Conservation (phyloP, 2,329 filamentous ascomycete species). For the Pseudocercospora musae region DNA sequence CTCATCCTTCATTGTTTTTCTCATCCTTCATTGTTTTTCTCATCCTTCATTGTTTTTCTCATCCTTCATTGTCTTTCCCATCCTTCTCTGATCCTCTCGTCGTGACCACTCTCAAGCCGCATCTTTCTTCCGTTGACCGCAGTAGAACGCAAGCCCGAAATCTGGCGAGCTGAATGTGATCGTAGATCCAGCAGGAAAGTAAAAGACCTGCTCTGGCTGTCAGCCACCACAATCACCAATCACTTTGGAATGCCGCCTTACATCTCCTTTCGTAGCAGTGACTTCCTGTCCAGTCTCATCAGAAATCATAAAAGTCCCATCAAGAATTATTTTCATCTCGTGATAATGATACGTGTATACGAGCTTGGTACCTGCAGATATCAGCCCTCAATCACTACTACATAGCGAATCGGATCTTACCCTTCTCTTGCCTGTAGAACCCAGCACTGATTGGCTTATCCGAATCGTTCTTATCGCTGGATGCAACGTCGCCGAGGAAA, state of each 20-base stretch:
- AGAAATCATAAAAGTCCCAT: constrained; percentile 63
- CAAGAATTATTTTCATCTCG: constrained; percentile 71
- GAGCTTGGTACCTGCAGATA: constrained; percentile 52
- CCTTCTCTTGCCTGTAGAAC: constrained; percentile 66
- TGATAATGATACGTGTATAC: constrained; percentile 68
- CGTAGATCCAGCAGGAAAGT: constrained; percentile 63
- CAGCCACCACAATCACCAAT: background rate
- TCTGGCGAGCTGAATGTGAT: constrained; percentile 56
- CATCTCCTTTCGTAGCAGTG: constrained; percentile 59
- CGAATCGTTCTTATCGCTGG: constrained; percentile 53
- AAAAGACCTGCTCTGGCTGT: constrained; percentile 42
- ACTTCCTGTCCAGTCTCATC: constrained; percentile 62
- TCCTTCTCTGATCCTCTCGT: background rate
- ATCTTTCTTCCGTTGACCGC: constrained; percentile 28
- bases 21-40: too few relatives aligned
- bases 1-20: too few relatives aligned
- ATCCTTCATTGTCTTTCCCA: too few relatives aligned
- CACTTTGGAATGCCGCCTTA: constrained; percentile 29
- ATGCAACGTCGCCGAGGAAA: constrained; percentile 60
- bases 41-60: too few relatives aligned
- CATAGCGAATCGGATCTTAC: constrained; percentile 7
- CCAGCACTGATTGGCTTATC: constrained; percentile 61
- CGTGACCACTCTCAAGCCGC: constrained; percentile 17
- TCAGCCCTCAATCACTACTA: background rate
- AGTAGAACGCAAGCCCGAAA: constrained; percentile 31